A percentile compares a stretch with the other conserved stretches of the same genome.
Evolutionary conservation across 179 eudicot species (phyloP).

Genomic region (Beta lomatogona): DNA sequence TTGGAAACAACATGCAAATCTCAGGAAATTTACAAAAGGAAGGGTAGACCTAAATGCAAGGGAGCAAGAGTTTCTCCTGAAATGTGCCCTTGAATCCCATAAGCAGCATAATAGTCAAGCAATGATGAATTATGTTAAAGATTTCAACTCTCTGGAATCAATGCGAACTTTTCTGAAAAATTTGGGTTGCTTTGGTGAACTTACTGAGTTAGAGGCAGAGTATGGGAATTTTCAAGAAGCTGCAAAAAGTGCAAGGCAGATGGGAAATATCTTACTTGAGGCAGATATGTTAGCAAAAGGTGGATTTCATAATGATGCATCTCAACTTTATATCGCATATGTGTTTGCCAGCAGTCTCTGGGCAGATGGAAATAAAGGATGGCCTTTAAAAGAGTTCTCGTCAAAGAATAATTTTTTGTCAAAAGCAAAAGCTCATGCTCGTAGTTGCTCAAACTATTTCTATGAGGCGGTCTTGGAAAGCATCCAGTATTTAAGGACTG

Average conservation of each 20-base stretch:
- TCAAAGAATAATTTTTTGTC: slow-evolving; percentile 36
- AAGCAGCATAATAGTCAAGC: slow-evolving; percentile 29
- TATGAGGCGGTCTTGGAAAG: slow-evolving; percentile 37
- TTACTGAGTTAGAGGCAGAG: slow-evolving; percentile 47
- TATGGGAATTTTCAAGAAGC: slow-evolving; percentile 48
- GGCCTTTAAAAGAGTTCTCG: slow-evolving; percentile 49
- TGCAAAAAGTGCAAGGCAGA: slow-evolving; percentile 48
- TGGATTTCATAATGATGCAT: slow-evolving; percentile 38
- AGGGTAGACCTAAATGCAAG: neutral
- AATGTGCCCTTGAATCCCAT: slow-evolving; percentile 44
- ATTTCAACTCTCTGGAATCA: slow-evolving; percentile 43
- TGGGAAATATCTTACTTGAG: slow-evolving; percentile 45
- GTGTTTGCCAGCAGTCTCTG: slow-evolving; percentile 43
- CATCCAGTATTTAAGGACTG: slow-evolving; percentile 33
- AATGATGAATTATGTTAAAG: slow-evolving; percentile 61
- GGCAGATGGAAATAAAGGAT: slow-evolving; percentile 37
- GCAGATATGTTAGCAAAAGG: slow-evolving; percentile 46
- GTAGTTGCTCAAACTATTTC: slow-evolving; percentile 18
- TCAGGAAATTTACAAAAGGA: neutral
- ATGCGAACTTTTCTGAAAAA: slow-evolving; percentile 44
- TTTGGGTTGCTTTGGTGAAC: slow-evolving; percentile 45
- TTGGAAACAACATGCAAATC: slow-evolving; percentile 50
- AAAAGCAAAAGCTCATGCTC: slow-evolving; percentile 40
- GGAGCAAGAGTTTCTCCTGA: slow-evolving; percentile 52
- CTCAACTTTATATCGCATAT: slow-evolving; percentile 34